These are phyloP conservation scores for Gossypium turneri DNA, from an alignment of 345 rosid species.

Conservation along the genomic window DNA sequence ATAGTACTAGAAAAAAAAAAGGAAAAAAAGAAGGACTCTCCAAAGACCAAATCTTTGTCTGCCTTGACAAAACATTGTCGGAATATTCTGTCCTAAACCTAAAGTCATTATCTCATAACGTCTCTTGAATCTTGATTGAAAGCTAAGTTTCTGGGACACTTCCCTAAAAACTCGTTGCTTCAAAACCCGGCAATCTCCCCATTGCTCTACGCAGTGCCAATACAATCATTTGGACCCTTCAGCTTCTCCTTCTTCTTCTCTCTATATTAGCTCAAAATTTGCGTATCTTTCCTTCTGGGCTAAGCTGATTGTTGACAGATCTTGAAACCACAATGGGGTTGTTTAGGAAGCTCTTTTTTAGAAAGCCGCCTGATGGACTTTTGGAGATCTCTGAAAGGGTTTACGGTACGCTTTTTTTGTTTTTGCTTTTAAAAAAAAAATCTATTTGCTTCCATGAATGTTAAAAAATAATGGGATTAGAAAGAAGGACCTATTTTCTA, in stretches of 20 bases:
- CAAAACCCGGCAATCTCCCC: conserved; percentile 48
- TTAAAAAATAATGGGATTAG: not conserved
- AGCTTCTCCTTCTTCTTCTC: conserved; percentile 13
- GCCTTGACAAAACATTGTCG: conserved; percentile 3
- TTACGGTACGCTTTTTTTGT: conserved; percentile 50
- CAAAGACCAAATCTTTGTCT: not conserved
- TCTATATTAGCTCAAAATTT: conserved; percentile 24
- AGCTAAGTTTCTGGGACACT: conserved; percentile 43
- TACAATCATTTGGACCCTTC: conserved; percentile 11
- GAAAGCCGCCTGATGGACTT: conserved; percentile 76
- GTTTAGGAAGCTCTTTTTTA: conserved; percentile 63
- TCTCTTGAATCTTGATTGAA: conserved; percentile 53
- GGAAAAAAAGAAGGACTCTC: not conserved
- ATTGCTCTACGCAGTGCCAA: conserved; percentile 19
- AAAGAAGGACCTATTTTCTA: not conserved
- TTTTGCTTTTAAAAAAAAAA: not conserved
- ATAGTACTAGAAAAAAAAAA: not conserved
- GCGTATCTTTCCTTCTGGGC: conserved; percentile 20
- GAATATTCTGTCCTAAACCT: conserved; percentile 20
- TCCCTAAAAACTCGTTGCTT: conserved; percentile 44
- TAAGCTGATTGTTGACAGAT: conserved; percentile 17
- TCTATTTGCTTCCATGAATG: conserved; percentile 14
- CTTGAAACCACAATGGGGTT: conserved; percentile 47
- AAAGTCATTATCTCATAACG: conserved; percentile 23
- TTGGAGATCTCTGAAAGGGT: conserved; percentile 81